A percentile compares a stretch with the other conserved stretches of the same genome.
Conservation (phyloP, 2,329 filamentous ascomycete species). For the Fusarium goolgardi region DNA sequence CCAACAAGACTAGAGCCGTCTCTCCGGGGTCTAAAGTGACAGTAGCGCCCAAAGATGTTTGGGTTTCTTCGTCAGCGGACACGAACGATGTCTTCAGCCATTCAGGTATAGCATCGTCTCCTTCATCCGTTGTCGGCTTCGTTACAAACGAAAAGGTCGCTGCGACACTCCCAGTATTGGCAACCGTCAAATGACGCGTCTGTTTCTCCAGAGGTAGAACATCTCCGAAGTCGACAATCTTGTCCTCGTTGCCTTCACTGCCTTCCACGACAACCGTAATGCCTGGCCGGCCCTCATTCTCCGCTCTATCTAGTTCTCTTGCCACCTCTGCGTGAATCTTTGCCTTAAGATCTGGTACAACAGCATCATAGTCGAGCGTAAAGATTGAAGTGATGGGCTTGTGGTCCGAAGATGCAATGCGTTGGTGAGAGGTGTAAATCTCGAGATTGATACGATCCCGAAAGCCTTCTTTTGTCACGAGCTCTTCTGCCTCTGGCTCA, state of each 20-base stretch:
- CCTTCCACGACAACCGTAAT: slow-evolving; percentile 85
- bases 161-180: slow-evolving; percentile 87
- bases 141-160: slow-evolving; percentile 86
- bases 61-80: slow-evolving; percentile 51
- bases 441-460: slow-evolving; percentile 66
- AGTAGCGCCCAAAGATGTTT: slow-evolving; percentile 54
- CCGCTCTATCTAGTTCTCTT: slow-evolving; percentile 85
- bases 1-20: slow-evolving; percentile 76
- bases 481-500: slow-evolving; percentile 58
- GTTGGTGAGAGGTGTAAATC: slow-evolving; percentile 87
- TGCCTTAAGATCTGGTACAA: slow-evolving; percentile 85
- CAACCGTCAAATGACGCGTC: slow-evolving; percentile 79
- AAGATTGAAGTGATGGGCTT: slow-evolving; percentile 91
- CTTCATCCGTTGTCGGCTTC: slow-evolving; percentile 66
- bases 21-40: slow-evolving; percentile 87
- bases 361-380: slow-evolving; percentile 84
- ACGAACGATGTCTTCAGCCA: slow-evolving; percentile 81
- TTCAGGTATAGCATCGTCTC: slow-evolving; percentile 57
- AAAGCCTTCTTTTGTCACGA: slow-evolving; percentile 69
- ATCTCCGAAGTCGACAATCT: slow-evolving; percentile 80
- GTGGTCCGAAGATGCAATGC: slow-evolving; percentile 92
- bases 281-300: slow-evolving; percentile 88
- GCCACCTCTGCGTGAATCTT: slow-evolving; percentile 88
- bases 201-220: slow-evolving; percentile 76
- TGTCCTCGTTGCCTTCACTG: slow-evolving; percentile 57